A percentile compares a stretch with the other conserved stretches of the same genome.
Conservation (phyloP, 768 basidiomycete genomes). For the Psilocybe subaeruginosa region DNA sequence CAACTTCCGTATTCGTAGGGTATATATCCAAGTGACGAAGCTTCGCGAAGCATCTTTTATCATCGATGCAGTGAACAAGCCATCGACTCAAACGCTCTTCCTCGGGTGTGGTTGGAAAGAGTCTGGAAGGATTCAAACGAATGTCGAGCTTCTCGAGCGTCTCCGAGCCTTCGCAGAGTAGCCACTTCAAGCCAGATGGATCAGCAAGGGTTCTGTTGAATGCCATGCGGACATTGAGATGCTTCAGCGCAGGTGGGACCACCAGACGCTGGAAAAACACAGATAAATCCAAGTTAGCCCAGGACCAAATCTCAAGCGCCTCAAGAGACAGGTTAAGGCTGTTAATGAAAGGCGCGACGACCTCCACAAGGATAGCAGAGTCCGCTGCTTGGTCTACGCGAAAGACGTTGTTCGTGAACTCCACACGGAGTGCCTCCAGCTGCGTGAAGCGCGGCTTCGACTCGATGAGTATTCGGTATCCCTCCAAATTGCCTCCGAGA, state of each 20-base stretch:
- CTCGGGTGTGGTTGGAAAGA: slow-evolving; percentile 25
- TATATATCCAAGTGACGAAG: slow-evolving; percentile 42
- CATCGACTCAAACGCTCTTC: slow-evolving; percentile 39
- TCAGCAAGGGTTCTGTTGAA: slow-evolving; percentile 42
- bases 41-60: slow-evolving; percentile 30
- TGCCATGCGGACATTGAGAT: slow-evolving; percentile 38
- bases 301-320: slow-evolving; percentile 41
- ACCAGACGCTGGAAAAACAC: slow-evolving; percentile 35
- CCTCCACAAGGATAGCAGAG: slow-evolving; percentile 28
- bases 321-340: slow-evolving; percentile 34
- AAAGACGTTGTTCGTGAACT: slow-evolving; percentile 39
- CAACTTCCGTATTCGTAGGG: slow-evolving; percentile 36
- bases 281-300: slow-evolving; percentile 43
- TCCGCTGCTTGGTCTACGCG: slow-evolving; percentile 20
- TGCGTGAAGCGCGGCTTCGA: slow-evolving; percentile 33
- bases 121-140: slow-evolving; percentile 40
- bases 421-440: slow-evolving; percentile 38
- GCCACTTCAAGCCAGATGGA: slow-evolving; percentile 35
- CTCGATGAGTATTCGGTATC: slow-evolving; percentile 33
- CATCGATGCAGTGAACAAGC: slow-evolving; percentile 31
- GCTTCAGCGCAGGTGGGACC: slow-evolving; percentile 34
- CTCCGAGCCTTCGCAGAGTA: slow-evolving; percentile 32
- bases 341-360: slow-evolving; percentile 45
- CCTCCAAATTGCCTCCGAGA: slow-evolving; percentile 39
- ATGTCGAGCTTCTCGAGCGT: slow-evolving; percentile 38